A percentile compares a stretch with the other conserved stretches of the same genome.
Evolutionary conservation across 129 eudicot species (phyloP).

Genomic region (Solidago caesia): DNA sequence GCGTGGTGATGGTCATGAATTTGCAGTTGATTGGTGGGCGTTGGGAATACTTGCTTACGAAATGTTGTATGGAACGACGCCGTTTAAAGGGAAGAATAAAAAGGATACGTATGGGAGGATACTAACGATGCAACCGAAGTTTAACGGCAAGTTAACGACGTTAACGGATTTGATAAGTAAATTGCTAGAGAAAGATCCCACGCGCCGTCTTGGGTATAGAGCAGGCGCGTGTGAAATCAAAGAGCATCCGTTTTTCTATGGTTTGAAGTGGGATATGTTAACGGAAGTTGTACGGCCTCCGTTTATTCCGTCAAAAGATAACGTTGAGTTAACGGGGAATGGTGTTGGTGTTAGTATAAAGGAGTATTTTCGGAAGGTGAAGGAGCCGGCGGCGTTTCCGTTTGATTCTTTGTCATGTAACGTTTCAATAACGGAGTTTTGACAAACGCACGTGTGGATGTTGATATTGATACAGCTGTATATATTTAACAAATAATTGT

Average conservation of each 20-base stretch:
- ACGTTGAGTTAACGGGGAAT: conserved; percentile 25
- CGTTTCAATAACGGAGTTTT: conserved; percentile 65
- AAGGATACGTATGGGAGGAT: conserved; percentile 56
- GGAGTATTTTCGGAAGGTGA: conserved; percentile 46
- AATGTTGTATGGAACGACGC: conserved; percentile 71
- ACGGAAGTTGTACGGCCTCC: conserved; percentile 66
- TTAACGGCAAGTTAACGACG: conserved; percentile 44
- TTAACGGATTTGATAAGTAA: conserved; percentile 52
- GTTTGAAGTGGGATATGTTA: conserved; percentile 57
- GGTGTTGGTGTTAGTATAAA: conserved; percentile 31
- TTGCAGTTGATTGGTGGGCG: conserved; percentile 81
- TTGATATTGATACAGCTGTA: background rate
- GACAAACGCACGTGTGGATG: conserved; percentile 3
- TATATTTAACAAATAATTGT: background rate
- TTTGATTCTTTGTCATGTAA: conserved; percentile 41
- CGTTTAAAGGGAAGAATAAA: conserved; percentile 56
- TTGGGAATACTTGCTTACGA: conserved; percentile 62
- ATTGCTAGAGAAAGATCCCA: conserved; percentile 62
- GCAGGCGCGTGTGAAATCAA: conserved; percentile 62
- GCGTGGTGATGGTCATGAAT: conserved; percentile 66
- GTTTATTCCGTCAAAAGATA: conserved; percentile 46
- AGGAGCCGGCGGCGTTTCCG: conserved; percentile 41
- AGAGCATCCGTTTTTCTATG: conserved; percentile 55
- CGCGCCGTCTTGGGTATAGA: conserved; percentile 56
- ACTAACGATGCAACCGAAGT: conserved; percentile 43